Evolutionary conservation across 257 asterid genomes (phyloP).

Genomic region (Dorcoceras hygrometricum): DNA sequence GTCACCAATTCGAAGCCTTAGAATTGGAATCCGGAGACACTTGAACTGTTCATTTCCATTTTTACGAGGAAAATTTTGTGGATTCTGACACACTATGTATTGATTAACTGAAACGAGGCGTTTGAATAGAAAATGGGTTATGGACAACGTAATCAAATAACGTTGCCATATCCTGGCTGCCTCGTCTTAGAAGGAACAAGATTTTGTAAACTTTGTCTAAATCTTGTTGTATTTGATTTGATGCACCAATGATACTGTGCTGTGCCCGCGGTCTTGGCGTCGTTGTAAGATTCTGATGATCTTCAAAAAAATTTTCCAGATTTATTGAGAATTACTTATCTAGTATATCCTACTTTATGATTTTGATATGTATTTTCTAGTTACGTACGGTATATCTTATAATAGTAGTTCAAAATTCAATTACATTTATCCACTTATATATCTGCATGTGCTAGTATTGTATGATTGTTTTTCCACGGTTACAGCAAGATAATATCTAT

Average conservation of each 20-base stretch:
- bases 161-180: neutral
- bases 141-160: no score
- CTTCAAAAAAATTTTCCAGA: neutral
- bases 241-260: neutral
- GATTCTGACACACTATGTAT: neutral
- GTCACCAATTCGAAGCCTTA: constrained; percentile 7
- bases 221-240: neutral
- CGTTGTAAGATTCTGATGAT: neutral
- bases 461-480: no score
- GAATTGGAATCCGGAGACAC: constrained; percentile 6
- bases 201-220: neutral
- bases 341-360: neutral
- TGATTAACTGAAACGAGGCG: neutral
- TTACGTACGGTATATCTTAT: neutral
- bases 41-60: neutral
- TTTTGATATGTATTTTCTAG: no score
- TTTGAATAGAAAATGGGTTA: no score
- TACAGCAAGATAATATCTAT: no score
- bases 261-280: neutral
- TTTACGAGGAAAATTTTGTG: neutral
- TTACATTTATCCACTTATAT: no score
- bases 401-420: no score
- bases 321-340: neutral
- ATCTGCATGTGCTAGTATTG: no score
- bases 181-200: neutral